Percentiles rank a stretch among this genome's conserved stretches.
Conservation (phyloP, 176 grass and related monocot genomes). For the Thinopyrum elongatum region DNA sequence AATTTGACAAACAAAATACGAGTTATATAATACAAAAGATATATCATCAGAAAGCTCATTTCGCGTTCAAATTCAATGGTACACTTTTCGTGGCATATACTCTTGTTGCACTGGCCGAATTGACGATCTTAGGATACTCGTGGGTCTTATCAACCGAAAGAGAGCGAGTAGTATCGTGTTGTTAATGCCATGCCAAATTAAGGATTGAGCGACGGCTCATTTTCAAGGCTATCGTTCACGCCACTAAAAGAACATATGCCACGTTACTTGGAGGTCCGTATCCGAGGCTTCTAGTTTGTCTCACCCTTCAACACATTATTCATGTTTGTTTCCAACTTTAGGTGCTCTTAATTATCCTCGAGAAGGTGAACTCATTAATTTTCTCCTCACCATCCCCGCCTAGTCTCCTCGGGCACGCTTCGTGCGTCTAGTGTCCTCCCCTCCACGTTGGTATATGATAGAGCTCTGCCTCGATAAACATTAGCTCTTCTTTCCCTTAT, state of each 20-base stretch:
- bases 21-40: background rate
- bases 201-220: background rate
- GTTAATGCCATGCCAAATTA: background rate
- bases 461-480: background rate
- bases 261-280: background rate
- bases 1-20: background rate
- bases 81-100: too few species aligned
- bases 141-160: background rate
- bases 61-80: background rate
- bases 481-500: background rate
- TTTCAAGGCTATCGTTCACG: background rate
- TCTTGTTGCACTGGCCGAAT: background rate
- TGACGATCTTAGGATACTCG: background rate
- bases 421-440: background rate
- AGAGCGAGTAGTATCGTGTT: background rate
- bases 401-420: background rate
- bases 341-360: background rate
- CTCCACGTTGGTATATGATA: background rate
- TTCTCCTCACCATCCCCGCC: background rate
- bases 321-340: background rate
- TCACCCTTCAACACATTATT: background rate
- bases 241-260: background rate
- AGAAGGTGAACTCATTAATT: background rate
- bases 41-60: background rate
- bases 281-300: background rate